Conservation (phyloP, 208 protist genomes). For the Trypanosoma theileri region DNA sequence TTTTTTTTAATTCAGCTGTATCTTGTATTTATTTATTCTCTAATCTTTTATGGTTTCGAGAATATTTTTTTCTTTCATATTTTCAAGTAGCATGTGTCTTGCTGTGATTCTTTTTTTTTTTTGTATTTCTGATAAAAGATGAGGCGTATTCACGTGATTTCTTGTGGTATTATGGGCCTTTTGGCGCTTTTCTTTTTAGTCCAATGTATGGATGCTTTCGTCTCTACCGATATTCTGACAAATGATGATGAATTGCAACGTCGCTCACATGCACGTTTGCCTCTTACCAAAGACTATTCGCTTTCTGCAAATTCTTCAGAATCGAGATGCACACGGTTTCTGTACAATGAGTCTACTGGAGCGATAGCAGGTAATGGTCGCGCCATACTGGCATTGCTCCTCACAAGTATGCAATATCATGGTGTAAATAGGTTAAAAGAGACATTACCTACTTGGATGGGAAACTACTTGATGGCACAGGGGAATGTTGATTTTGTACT, state of each 20-base stretch:
- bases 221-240: neutral
- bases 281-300: neutral
- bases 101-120: constrained; percentile 6
- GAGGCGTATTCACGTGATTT: neutral
- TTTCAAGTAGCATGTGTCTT: neutral
- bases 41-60: neutral
- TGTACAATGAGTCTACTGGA: neutral
- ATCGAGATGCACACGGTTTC: constrained; percentile 5
- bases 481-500: constrained; percentile 24
- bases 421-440: constrained; percentile 17
- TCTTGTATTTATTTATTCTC: neutral
- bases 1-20: neutral
- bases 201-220: neutral
- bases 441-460: constrained; percentile 24
- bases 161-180: neutral
- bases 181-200: constrained; percentile 21
- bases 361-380: constrained; percentile 21
- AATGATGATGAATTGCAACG: neutral
- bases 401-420: constrained; percentile 22
- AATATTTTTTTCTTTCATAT: constrained; percentile 5
- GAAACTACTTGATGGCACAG: constrained; percentile 17
- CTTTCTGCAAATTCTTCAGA: neutral
- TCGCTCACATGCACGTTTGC: neutral
- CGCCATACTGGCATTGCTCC: constrained; percentile 15
- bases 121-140: constrained; percentile 1